Percentiles rank a stretch among this genome's conserved stretches.
phyloP scores from a whole-genome alignment of 2,329 filamentous ascomycete genomes.

The Diatrype stigma region DNA sequence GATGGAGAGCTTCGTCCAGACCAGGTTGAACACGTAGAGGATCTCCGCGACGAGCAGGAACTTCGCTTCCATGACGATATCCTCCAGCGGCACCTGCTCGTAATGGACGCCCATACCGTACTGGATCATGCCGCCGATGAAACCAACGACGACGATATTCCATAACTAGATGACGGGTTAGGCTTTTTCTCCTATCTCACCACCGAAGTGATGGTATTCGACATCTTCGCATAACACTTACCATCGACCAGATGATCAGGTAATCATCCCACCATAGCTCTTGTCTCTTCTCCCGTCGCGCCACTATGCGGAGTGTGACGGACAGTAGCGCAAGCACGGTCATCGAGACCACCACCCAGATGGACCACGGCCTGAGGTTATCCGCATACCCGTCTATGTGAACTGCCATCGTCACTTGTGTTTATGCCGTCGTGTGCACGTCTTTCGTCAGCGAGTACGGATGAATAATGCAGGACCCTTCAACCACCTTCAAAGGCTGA shows the following conservation, averaged over 20 bases:
- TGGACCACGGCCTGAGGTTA: constrained; percentile 39
- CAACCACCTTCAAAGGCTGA: no score
- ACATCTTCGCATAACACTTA: constrained; percentile 20
- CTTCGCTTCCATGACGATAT: constrained; percentile 43
- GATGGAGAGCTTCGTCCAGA: constrained; percentile 46
- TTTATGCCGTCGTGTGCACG: background rate
- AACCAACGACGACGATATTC: constrained; percentile 40
- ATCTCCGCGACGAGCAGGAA: constrained; percentile 44
- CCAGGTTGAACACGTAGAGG: constrained; percentile 44
- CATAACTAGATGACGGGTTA: constrained; percentile 26
- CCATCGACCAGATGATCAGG: constrained; percentile 45
- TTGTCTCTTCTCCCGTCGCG: constrained; percentile 38
- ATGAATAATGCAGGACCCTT: no score
- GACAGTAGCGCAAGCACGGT: constrained; percentile 35
- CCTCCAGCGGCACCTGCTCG: constrained; percentile 28
- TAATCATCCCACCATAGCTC: constrained; percentile 49
- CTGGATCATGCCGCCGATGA: constrained; percentile 44
- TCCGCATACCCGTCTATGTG: constrained; percentile 16
- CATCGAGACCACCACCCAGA: constrained; percentile 35
- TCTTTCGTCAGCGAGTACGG: no score
- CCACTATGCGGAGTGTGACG: constrained; percentile 36
- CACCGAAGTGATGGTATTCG: background rate
- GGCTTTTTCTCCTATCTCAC: background rate
- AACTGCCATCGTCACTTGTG: constrained; percentile 1
- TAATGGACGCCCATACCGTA: constrained; percentile 45